Conservation (phyloP, 768 basidiomycete genomes). For the Tylopilus felleus region DNA sequence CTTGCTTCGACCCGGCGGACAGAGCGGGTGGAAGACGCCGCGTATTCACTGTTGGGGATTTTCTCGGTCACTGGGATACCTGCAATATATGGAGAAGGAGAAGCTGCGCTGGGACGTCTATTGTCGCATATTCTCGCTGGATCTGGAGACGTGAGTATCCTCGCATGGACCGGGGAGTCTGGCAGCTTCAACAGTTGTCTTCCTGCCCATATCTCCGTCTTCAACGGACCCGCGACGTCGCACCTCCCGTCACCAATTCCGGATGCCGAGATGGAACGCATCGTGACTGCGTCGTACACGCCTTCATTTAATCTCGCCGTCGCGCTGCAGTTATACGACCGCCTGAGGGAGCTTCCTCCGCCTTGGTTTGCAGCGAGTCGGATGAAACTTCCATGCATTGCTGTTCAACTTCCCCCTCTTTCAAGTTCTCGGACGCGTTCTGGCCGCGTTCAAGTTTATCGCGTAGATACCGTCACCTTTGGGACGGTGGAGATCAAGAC, state of each 20-base stretch:
- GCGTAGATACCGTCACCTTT: neutral
- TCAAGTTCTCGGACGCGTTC: neutral
- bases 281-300: neutral
- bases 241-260: neutral
- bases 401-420: neutral
- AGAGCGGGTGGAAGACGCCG: neutral
- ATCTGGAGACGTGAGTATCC: neutral
- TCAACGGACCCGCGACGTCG: neutral
- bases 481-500: neutral
- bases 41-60: neutral
- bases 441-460: neutral
- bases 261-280: neutral
- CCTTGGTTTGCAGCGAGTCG: neutral
- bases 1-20: neutral
- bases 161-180: neutral
- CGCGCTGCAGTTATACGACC: neutral
- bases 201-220: neutral
- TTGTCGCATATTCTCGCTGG: neutral
- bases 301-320: neutral
- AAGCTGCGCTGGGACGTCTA: neutral
- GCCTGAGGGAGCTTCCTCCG: neutral
- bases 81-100: neutral
- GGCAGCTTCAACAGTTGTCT: neutral
- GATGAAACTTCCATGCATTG: neutral
- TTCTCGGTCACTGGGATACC: neutral